Base-by-base conservation (phyloP, 2,329 filamentous ascomycete genomes). In the Corniculantispora saksenae region DNA sequence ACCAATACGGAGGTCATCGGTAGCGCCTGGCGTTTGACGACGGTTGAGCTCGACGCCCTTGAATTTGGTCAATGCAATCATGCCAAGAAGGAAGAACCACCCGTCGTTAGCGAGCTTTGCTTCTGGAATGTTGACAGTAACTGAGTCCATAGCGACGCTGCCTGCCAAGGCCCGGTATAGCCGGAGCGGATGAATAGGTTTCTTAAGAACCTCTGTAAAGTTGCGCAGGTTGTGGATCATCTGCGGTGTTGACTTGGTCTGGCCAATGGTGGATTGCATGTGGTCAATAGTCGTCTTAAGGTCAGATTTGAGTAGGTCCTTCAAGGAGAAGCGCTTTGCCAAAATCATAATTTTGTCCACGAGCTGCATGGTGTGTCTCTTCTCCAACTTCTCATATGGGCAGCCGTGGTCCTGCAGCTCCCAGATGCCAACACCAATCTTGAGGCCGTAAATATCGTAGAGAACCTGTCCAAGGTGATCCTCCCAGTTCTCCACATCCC, bases 41-140 rank as follows among this genome's bases (percentile, higher is more conserved):
- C 94, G 92, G 67, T 83, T 94, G 78, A 80, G 85, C 81, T 82
- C 91, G 74, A 86, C 84, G 38, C 81, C 84, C 69, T 87, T 88
- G 75, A 97, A 98, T 72, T 93, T 97, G 51, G 91, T 92, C 64
- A 98, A 83, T 2, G 92, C 89, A 64, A 97, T 91, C 83, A 95
- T 91, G 23, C 94, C 94, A 67, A 97, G 86, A 35, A 97, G 80
- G 75, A 95, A 97, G 75, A 93, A 97, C 94, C 94, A 98, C 54
- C 93, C 92, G 69, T 92, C 91, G 27, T 87, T 87, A 0, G 94
- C 93, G 40, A 96, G 79, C 0, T 86, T 85, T 61, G 88, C 89
- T 65, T 95, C 91, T 0, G 86, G 84, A 2, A 85, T 84, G 53
- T 89, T 86, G 9, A 94, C 88, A 0, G 86, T 83, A 6, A 92